Base-by-base conservation (phyloP, 1,284 basidiomycete genomes). In the Sporisorium sorghi region DNA sequence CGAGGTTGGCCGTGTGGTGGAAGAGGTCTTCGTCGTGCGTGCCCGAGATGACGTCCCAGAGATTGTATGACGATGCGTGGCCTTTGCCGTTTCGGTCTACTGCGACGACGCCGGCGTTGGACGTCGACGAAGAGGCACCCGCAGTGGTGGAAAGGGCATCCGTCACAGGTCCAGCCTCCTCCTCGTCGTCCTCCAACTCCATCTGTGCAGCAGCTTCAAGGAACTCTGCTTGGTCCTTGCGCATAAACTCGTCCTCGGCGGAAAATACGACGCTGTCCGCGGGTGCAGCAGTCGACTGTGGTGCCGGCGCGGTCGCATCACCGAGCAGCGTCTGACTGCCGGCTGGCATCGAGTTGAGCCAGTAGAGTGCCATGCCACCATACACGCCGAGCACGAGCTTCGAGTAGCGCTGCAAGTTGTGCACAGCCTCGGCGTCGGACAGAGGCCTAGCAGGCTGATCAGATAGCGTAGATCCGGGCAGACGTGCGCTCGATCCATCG, bases 341-440 rank as follows among this genome's bases (percentile, higher is more conserved):
- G 11, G 43, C 12, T 8, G 78, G 78, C 51, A 80, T 63, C 3
- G 57, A 63, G 42, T 78, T 74, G n/a, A 80, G 54, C 77, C 77
- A 80, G 33, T 74, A 73, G 14, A 80, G 58, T 0, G 77, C 78
- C 30, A 78, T 53, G 7, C 80, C 80, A 5, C 80, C 80, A 40
- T 82, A 82, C 6, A 79, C 76, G 37, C 77, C 80, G 5, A 82
- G 60, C 12, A 82, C 78, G 39, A 82, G 67, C 49, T 74, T 74
- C 1, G 79, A 78, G 57, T 82, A 80, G 19, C 76, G 64, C 30
- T 72, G 73, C 35, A 81, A 49, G 17, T 76, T 72, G 19, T 66
- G 69, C 10, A 81, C 51, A 3, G 79, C 79, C 46, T 79, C 71
- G 2, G 58, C 59, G 40, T 75, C 66, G 2, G 71, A 67, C 8